Evolutionary conservation across 2,329 filamentous ascomycete species (phyloP), one percentile per base, ranked within the genome.

Genomic region (Escovopsis sp.): DNA sequence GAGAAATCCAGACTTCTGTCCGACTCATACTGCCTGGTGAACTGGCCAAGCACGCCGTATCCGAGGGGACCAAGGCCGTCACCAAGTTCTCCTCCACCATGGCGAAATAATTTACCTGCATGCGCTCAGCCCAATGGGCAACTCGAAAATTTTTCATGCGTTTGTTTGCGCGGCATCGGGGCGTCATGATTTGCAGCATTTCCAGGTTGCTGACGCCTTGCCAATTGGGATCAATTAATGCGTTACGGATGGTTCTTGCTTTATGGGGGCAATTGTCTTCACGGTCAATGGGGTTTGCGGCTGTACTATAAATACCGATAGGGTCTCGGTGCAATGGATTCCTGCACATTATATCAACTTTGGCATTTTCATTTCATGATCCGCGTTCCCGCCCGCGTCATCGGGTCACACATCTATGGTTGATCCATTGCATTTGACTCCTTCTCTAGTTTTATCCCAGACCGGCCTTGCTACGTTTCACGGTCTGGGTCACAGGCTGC

Each of bases 1-100:
- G 90, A 57, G 90, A 98, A 70, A 98, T 98, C 60, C 90, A 98
- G 76, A 98, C 90, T 52, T 94, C 90, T 51, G 90, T 98, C 52
- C 82, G 90, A 49, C 78, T 98, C 43, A 98, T 98, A 66, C 81
- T 98, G 36, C 90, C 90, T 32, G 90, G 90, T 69, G 90, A 98
- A 70, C 76, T 98, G 52, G 90, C 90, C 63, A 98, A 98, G 81
- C 90, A 98, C 68, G 90, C 90, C 50, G 90, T 98, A 33, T 98
- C 90, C 53, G 90, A 98, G 71, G 90, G 90, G 59, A 98, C 90
- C 63, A 98, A 98, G 84, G 90, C 90, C 39, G 90, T 98, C 52
- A 98, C 90, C 74, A 98, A 98, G 79, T 98, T 96, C 77, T 96
- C 88, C 51, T 94, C 21, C 21, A 9, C 21, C 88, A 41, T 94